Base-by-base conservation (phyloP, 2,329 filamentous ascomycete genomes). In the Ophiocordyceps camponoti-saundersi region DNA sequence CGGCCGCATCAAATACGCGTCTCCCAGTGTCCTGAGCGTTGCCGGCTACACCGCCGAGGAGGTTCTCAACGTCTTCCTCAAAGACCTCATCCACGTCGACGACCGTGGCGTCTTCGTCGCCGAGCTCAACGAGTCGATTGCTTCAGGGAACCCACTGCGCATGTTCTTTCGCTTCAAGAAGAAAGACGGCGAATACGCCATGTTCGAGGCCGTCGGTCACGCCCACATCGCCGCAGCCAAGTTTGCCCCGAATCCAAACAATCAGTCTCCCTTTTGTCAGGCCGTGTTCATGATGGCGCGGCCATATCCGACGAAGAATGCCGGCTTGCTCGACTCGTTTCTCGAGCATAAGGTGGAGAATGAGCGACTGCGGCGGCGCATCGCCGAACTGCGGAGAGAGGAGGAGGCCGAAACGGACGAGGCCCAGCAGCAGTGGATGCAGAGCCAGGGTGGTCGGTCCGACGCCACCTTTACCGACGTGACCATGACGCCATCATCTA, bases 331-430 rank as follows among this genome's bases (percentile, higher is more conserved):
- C 20, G 89, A 96, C 64, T 93, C 88, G 0, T 95, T 95, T 57
- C 71, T 96, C 26, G 90, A 96, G 61, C 89, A 95, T 67, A 95
- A 95, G 64, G 90, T 95, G 47, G 90, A 95, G 62, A 95, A 95
- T 57, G 88, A 95, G 66, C 78, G 89, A 5, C 65, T 96, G 44
- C 80, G 79, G 56, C 83, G 86, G 55, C 79, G 86, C 42, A 94
- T 96, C 51, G 80, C 82, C 18, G 87, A 93, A 63, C 69, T 95
- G 47, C 85, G 85, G 54, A 75, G 77, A 50, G 90, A 95, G 62
- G 90, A 95, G 61, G 79, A 82, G 48, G 85, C 89, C 47, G 89
- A 93, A 50, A 72, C 73, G 16, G 82, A 84, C 49, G 75, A 79
- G 48, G 74, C 78, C 46, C 74, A 79, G 49, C 70, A 71, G 51